These are phyloP conservation scores for Colletotrichum sp. DNA, from an alignment of 2,329 filamentous ascomycete genomes.

Conservation along the genomic window DNA sequence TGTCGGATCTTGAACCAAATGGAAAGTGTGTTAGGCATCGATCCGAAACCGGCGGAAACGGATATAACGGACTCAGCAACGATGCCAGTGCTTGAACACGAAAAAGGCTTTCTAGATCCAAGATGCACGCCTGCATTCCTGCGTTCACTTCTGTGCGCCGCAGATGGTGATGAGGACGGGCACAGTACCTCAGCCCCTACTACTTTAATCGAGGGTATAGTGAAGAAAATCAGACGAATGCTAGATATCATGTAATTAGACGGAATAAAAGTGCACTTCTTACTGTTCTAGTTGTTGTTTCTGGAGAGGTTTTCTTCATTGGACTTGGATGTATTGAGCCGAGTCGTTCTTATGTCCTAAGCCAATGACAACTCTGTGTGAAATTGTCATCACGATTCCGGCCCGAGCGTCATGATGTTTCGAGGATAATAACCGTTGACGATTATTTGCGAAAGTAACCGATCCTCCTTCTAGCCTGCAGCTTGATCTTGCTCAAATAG, in stretches of 20 bases:
- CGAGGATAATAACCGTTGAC: too few species aligned
- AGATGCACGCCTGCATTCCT: background rate
- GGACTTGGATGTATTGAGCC: too few species aligned
- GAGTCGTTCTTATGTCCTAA: fast-evolving
- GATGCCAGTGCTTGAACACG: fast-evolving
- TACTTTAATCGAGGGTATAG: background rate
- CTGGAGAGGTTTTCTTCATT: fast-evolving
- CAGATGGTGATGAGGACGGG: fast-evolving
- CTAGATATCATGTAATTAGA: background rate
- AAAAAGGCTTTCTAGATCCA: background rate
- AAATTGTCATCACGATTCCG: too few species aligned
- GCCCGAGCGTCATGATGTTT: too few species aligned
- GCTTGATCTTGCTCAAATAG: too few species aligned
- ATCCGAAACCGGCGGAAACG: fast-evolving
- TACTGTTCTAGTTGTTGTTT: fast-evolving
- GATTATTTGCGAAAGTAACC: too few species aligned
- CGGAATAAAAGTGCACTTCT: fast-evolving
- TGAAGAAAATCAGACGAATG: background rate
- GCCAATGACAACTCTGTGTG: too few species aligned
- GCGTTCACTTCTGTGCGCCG: background rate
- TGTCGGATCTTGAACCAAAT: background rate
- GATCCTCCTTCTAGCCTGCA: too few species aligned
- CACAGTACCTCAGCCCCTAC: background rate
- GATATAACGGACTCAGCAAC: fast-evolving
- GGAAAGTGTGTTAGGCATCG: background rate